These are phyloP conservation scores for Podospora fimiseda DNA, from an alignment of 495 filamentous ascomycete genomes.

Conservation along the genomic window DNA sequence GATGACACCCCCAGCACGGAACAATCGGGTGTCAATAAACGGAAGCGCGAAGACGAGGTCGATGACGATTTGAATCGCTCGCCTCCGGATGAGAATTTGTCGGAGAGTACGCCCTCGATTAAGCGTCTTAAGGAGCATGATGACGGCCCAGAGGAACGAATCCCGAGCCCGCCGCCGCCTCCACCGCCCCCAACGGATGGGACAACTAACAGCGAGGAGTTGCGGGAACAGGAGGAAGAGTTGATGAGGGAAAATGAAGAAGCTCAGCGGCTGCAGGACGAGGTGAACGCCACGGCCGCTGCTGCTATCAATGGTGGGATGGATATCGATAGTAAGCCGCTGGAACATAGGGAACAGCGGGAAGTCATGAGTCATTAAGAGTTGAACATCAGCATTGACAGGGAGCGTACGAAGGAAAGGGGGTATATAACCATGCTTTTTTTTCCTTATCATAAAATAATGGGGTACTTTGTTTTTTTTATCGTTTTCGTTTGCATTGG, in stretches of 20 bases:
- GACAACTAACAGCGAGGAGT: slow-evolving; percentile 29
- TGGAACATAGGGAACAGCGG: slow-evolving; percentile 1
- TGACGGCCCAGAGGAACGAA: no score
- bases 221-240: slow-evolving; percentile 39
- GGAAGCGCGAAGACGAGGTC: slow-evolving; percentile 49
- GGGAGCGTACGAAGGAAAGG: no score
- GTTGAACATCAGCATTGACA: no score
- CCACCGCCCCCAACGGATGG: slow-evolving; percentile 34
- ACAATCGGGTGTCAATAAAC: slow-evolving; percentile 52
- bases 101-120: slow-evolving; percentile 40
- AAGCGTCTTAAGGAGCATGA: slow-evolving; percentile 48
- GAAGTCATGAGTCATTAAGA: slow-evolving; percentile 30
- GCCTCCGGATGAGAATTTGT: slow-evolving; percentile 29
- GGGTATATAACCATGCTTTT: no score
- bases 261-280: slow-evolving; percentile 36
- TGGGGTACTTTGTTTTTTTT: no score
- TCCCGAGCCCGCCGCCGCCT: slow-evolving; percentile 40
- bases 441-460: no score
- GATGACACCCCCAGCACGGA: slow-evolving; percentile 32
- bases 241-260: slow-evolving; percentile 34
- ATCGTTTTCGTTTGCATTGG: no score
- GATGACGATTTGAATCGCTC: slow-evolving; percentile 23
- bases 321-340: not conserved
- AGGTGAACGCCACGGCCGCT: slow-evolving; percentile 13
- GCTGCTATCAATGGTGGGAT: not conserved